Evolutionary conservation across 352 stramenopile species (phyloP).

Genomic region (Phytophthora palmivora): DNA sequence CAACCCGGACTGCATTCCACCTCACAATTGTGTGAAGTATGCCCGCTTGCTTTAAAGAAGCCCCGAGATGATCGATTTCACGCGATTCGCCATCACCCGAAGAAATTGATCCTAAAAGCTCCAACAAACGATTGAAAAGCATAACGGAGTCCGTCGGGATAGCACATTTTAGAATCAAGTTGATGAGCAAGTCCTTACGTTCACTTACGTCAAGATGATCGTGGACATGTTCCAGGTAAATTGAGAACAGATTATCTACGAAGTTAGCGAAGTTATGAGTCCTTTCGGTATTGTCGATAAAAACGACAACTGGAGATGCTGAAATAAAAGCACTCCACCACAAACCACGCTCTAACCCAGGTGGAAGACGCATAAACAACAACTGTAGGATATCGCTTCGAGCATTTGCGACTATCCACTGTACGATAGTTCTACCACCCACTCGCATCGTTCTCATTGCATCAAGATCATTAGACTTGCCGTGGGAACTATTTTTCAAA

Average conservation of each 20-base stretch:
- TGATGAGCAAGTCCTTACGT: conserved; percentile 4
- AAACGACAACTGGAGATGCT: not conserved
- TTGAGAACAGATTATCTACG: conserved; percentile 11
- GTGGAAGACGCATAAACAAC: conserved; percentile 7
- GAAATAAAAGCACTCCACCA: conserved; percentile 28
- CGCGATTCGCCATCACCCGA: not conserved
- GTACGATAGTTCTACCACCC: conserved; percentile 26
- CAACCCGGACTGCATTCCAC: conserved; percentile 48
- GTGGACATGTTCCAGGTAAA: conserved; percentile 16
- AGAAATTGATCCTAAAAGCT: not conserved
- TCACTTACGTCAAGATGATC: conserved; percentile 12
- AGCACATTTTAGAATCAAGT: conserved; percentile 20
- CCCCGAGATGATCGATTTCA: not conserved
- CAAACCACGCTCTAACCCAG: conserved; percentile 15
- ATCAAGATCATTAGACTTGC: not conserved
- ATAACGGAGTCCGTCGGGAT: conserved; percentile 25
- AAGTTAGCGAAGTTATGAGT: not conserved
- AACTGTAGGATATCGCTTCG: conserved; percentile 33
- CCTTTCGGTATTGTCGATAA: not conserved
- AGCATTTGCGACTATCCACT: conserved; percentile 41
- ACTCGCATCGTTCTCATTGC: conserved; percentile 27
- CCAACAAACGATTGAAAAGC: conserved; percentile 14
- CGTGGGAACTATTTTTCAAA: not conserved
- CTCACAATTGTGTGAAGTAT: conserved; percentile 34
- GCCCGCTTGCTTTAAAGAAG: not conserved